phyloP scores from a whole-genome alignment of 2,329 filamentous ascomycete genomes.

The Phyllosticta paracitricarpa region DNA sequence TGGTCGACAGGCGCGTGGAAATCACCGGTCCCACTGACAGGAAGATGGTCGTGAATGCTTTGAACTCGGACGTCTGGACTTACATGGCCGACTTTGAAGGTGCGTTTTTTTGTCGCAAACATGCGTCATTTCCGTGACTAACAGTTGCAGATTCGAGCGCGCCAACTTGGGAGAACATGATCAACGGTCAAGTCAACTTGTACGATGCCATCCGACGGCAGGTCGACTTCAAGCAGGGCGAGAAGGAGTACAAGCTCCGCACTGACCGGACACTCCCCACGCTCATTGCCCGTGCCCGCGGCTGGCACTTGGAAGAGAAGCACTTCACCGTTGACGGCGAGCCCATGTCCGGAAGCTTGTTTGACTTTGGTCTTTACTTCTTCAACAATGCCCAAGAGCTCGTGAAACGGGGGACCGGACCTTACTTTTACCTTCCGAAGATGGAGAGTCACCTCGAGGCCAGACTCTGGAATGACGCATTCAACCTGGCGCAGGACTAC shows the following conservation, averaged over 20 bases:
- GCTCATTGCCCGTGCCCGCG: constrained; percentile 85
- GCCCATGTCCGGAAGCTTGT: constrained; percentile 82
- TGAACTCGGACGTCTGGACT: constrained; percentile 94
- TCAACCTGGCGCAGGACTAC: constrained; percentile 92
- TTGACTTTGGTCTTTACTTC: constrained; percentile 98
- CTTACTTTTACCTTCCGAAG: constrained; percentile 97
- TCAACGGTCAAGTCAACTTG: constrained; percentile 94
- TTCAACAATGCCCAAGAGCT: constrained; percentile 94
- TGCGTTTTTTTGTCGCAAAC: constrained; percentile 34
- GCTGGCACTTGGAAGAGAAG: constrained; percentile 98
- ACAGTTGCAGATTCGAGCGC: constrained; percentile 67
- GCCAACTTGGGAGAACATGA: constrained; percentile 98
- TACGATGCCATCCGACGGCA: constrained; percentile 91
- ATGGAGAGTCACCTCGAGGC: constrained; percentile 98
- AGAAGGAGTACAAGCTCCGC: constrained; percentile 95
- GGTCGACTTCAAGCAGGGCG: constrained; percentile 90
- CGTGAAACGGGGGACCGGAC: constrained; percentile 71
- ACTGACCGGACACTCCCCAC: constrained; percentile 81
- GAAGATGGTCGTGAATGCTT: constrained; percentile 97
- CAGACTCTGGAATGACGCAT: constrained; percentile 94
- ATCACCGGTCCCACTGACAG: constrained; percentile 95
- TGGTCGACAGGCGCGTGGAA: constrained; percentile 88
- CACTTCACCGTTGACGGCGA: constrained; percentile 93
- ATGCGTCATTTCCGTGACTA: not conserved
- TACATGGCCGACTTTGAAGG: constrained; percentile 99